A percentile compares a stretch with the other conserved stretches of the same genome.
Conservation (phyloP, 768 basidiomycete genomes). For the Russula olivacea region DNA sequence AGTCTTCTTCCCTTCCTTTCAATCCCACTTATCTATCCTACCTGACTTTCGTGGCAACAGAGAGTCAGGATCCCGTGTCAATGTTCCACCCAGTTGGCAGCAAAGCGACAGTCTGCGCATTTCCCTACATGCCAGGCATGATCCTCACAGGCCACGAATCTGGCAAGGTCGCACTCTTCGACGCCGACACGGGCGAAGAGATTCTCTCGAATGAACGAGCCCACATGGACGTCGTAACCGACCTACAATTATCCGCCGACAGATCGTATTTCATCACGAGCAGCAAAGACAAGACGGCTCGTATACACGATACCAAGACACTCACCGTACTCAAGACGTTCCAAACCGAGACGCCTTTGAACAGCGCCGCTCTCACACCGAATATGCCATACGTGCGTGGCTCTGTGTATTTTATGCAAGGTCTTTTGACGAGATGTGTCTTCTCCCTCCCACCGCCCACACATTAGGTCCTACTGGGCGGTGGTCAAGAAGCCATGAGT, state of each 20-base stretch:
- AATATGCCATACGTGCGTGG: conserved; percentile 73
- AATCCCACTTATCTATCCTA: not conserved
- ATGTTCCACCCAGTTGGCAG: conserved; percentile 88
- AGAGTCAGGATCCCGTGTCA: conserved; percentile 64
- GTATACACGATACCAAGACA: conserved; percentile 87
- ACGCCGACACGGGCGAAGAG: conserved; percentile 83
- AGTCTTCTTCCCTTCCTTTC: not conserved
- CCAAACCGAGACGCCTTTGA: conserved; percentile 89
- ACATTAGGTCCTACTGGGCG: conserved; percentile 76
- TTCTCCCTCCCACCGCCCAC: not conserved
- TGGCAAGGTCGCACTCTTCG: conserved; percentile 90
- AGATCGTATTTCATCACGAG: conserved; percentile 93
- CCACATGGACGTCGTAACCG: conserved; percentile 82
- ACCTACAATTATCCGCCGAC: conserved; percentile 86
- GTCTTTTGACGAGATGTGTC: not conserved
- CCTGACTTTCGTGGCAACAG: conserved; percentile 35
- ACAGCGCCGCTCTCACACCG: conserved; percentile 85
- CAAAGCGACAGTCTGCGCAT: conserved; percentile 96
- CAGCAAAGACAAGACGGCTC: conserved; percentile 94
- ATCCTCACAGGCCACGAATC: conserved; percentile 96
- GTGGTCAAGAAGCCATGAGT: conserved; percentile 96
- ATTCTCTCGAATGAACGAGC: conserved; percentile 78
- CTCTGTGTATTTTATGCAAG: not conserved
- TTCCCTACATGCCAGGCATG: conserved; percentile 67
- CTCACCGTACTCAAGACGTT: conserved; percentile 90